A percentile compares a stretch with the other conserved stretches of the same genome.
Conservation (phyloP, 2,329 filamentous ascomycete species). For the Talaromyces marneffei region DNA sequence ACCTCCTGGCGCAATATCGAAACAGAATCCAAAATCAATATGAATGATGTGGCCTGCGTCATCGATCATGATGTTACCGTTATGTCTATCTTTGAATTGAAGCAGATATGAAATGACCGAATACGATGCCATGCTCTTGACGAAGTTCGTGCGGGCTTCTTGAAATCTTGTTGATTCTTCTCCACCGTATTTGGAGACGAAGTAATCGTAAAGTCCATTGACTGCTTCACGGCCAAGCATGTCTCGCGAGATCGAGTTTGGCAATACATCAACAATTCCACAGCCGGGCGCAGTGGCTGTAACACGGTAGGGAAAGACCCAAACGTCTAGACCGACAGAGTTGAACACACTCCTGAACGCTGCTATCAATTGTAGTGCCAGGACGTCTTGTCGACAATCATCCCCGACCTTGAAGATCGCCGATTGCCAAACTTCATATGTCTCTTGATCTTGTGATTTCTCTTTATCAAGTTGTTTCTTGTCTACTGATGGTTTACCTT, state of each 20-base stretch:
- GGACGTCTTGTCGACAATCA: conserved; percentile 93
- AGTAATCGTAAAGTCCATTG: conserved; percentile 97
- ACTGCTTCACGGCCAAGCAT: conserved; percentile 98
- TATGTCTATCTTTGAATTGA: conserved; percentile 98
- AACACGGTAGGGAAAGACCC: conserved; percentile 93
- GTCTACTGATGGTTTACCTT: conserved; percentile 22
- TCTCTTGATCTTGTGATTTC: conserved; percentile 40
- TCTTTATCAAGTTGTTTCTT: conserved; percentile 23
- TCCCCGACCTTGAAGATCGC: conserved; percentile 99
- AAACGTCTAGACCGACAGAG: conserved; percentile 88
- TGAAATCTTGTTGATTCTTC: conserved; percentile 94
- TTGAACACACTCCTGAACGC: conserved; percentile 97
- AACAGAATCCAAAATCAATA: conserved; percentile 99
- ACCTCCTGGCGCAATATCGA: conserved; percentile 94
- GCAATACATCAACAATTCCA: conserved; percentile 95
- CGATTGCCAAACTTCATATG: conserved; percentile 95
- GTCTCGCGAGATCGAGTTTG: conserved; percentile 95
- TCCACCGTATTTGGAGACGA: conserved; percentile 92
- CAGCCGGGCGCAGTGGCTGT: conserved; percentile 96
- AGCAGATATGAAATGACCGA: conserved; percentile 93
- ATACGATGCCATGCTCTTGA: conserved; percentile 99
- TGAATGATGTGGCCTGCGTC: conserved; percentile 95
- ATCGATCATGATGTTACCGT: conserved; percentile 99
- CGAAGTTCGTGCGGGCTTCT: conserved; percentile 90
- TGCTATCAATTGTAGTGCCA: conserved; percentile 95